These are phyloP conservation scores for Metroxylon sagu DNA, from an alignment of 176 grass and related monocot species.

Conservation along the genomic window DNA sequence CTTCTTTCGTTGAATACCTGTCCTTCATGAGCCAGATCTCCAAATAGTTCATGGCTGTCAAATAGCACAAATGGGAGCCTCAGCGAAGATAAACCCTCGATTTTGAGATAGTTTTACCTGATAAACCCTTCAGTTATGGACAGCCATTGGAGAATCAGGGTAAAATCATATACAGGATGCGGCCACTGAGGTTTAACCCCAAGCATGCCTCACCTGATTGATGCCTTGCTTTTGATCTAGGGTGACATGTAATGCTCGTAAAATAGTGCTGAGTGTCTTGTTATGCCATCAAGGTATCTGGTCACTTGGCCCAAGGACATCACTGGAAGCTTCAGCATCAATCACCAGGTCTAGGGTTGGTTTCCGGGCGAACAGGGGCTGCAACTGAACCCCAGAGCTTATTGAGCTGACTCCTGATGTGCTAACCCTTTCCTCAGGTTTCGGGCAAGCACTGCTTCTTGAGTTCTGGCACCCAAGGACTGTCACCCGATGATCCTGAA, in stretches of 20 bases:
- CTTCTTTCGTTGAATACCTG: constrained; percentile 70
- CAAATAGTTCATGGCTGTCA: constrained; percentile 43
- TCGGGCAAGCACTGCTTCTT: constrained; percentile 52
- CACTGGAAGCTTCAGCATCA: too few species aligned
- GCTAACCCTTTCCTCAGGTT: constrained; percentile 31
- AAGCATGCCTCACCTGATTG: too few species aligned
- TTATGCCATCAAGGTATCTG: too few species aligned
- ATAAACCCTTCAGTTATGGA: background rate
- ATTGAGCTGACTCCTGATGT: background rate
- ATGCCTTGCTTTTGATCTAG: too few species aligned
- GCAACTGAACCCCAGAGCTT: background rate
- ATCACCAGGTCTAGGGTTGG: too few species aligned
- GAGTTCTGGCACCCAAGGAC: constrained; percentile 36
- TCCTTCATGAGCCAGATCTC: constrained; percentile 67
- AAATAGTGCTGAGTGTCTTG: too few species aligned
- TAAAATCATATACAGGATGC: background rate
- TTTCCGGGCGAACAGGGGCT: background rate
- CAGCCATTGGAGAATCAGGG: background rate
- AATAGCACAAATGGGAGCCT: constrained; percentile 25
- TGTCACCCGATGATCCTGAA: constrained; percentile 36
- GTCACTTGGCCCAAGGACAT: too few species aligned
- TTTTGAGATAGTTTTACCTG: constrained; percentile 1
- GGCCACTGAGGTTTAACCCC: too few species aligned
- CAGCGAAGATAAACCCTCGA: constrained; percentile 40
- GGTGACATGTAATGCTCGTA: too few species aligned